A percentile compares a stretch with the other conserved stretches of the same genome.
Conservation (phyloP, 1,284 basidiomycete genomes). For the Ceratobasidium theobromae region DNA sequence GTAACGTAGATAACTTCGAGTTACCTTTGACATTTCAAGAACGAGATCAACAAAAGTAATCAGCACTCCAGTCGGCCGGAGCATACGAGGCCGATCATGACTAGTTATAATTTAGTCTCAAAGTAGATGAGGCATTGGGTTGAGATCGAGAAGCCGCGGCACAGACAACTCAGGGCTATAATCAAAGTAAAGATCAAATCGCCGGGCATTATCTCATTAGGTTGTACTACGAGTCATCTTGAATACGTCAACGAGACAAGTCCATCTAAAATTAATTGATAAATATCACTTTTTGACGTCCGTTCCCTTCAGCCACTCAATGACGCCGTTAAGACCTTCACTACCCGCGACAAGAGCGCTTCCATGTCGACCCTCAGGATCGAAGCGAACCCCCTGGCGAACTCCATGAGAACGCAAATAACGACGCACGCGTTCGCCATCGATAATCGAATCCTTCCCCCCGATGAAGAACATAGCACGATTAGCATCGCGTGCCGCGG, state of each 20-base stretch:
- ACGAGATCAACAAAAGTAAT: no score
- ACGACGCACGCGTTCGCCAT: conserved; percentile 68
- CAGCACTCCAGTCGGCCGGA: no score
- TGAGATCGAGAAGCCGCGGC: no score
- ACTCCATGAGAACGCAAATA: conserved; percentile 79
- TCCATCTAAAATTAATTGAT: neutral
- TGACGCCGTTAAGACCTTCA: conserved; percentile 57
- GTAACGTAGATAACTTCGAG: no score
- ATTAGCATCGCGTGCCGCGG: conserved; percentile 60
- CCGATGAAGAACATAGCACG: conserved; percentile 71
- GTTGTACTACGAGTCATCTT: no score
- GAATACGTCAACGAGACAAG: neutral
- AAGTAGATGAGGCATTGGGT: no score
- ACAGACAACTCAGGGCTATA: neutral
- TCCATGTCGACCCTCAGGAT: conserved; percentile 70
- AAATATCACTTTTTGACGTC: conserved; percentile 40
- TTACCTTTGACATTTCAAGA: no score
- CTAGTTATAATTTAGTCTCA: no score
- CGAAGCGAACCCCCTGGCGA: conserved; percentile 66
- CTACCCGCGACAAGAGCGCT: conserved; percentile 64
- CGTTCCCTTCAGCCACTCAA: conserved; percentile 57
- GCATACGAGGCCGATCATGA: no score
- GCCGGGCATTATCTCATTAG: neutral
- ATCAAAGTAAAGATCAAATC: no score
- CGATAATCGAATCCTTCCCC: conserved; percentile 76